phyloP scores from a whole-genome alignment of 805 yeast genomes.

The Clavispora vitiphila region DNA sequence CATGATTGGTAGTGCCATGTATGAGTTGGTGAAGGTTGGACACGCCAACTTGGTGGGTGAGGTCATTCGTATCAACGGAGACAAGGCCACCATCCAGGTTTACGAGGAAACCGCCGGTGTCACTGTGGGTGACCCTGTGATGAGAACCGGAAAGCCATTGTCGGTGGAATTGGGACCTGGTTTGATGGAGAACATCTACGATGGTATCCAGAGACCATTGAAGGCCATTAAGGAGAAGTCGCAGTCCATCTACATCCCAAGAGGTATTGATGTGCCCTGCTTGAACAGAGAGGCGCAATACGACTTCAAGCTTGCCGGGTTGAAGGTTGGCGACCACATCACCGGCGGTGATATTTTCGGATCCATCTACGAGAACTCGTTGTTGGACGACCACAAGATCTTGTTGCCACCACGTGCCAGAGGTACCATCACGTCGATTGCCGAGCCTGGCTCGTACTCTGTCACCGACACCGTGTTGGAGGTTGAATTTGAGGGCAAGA shows the following conservation, averaged over 20 bases:
- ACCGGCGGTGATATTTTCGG: constrained; percentile 98
- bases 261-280: constrained; percentile 98
- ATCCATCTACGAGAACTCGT: constrained; percentile 87
- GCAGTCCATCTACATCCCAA: constrained; percentile 93
- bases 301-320: constrained; percentile 75
- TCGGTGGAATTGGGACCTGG: constrained; percentile 99
- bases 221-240: constrained; percentile 84
- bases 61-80: constrained; percentile 93
- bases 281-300: constrained; percentile 74
- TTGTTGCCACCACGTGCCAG: constrained; percentile 96
- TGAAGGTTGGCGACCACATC: constrained; percentile 93
- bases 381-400: constrained; percentile 88
- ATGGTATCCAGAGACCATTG: constrained; percentile 99
- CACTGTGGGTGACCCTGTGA: constrained; percentile 97
- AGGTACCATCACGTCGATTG: constrained; percentile 90
- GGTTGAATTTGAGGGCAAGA: constrained; percentile 90
- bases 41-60: constrained; percentile 97
- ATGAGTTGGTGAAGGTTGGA: constrained; percentile 96
- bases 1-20: constrained; percentile 99
- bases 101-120: constrained; percentile 99
- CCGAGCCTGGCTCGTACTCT: constrained; percentile 84
- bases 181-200: constrained; percentile 97
- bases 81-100: constrained; percentile 97
- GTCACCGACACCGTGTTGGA: constrained; percentile 88
- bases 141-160: constrained; percentile 97